Conservation (phyloP, 2,329 filamentous ascomycete genomes). For the Ascochyta pisi region DNA sequence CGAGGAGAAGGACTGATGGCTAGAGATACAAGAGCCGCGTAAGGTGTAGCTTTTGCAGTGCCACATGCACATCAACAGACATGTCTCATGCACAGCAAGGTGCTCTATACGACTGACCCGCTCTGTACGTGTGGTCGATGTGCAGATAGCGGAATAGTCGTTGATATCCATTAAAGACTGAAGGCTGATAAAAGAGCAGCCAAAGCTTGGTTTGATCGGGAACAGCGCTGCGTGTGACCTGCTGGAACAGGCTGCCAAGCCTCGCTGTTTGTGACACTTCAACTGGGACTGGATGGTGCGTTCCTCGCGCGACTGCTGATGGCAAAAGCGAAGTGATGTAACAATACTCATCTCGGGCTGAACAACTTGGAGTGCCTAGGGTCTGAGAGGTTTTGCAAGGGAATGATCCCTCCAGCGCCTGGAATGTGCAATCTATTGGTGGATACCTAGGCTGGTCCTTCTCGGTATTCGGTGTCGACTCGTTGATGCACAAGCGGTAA, state of each 20-base stretch:
- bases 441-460: neutral
- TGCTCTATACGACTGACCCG: neutral
- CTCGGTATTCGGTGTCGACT: neutral
- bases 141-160: too few relatives aligned
- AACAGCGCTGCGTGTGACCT: neutral
- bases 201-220: neutral
- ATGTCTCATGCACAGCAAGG: too few relatives aligned
- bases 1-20: too few relatives aligned
- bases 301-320: neutral
- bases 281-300: neutral
- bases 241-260: neutral
- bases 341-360: neutral
- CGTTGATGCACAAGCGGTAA: conserved; percentile 1
- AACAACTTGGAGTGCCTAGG: neutral
- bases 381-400: neutral
- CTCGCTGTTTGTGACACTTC: neutral
- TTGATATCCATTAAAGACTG: too few relatives aligned
- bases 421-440: neutral
- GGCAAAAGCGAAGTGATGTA: too few relatives aligned
- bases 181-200: neutral
- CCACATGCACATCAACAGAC: too few relatives aligned
- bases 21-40: too few relatives aligned
- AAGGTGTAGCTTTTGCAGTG: too few relatives aligned
- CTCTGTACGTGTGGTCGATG: too few relatives aligned
- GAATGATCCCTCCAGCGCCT: neutral